phyloP scores from a whole-genome alignment of 129 eudicot genomes.

The Chrysanthemum makinoi region DNA sequence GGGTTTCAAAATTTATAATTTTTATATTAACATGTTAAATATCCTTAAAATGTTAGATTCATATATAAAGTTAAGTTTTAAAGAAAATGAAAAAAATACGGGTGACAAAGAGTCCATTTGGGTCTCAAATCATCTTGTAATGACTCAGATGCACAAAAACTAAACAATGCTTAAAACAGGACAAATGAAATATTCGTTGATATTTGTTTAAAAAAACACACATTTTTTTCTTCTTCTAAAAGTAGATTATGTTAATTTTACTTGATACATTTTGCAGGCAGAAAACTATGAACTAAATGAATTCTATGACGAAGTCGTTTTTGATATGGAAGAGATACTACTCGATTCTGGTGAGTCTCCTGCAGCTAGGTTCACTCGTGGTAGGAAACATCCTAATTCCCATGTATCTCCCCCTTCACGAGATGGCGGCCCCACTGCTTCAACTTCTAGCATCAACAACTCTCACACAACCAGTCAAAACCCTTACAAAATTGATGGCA shows the following conservation, averaged over 20 bases:
- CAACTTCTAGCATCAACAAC: conserved; percentile 63
- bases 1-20: no score
- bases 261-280: conserved; percentile 39
- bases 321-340: conserved; percentile 92
- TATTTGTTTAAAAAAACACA: no score
- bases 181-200: no score
- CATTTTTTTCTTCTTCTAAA: not conserved
- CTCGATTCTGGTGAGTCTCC: conserved; percentile 66
- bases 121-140: no score
- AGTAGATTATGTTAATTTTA: conserved; percentile 1
- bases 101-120: no score
- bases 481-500: conserved; percentile 55
- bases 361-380: conserved; percentile 43
- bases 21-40: no score
- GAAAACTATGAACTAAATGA: conserved; percentile 53
- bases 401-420: conserved; percentile 55
- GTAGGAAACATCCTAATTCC: conserved; percentile 33
- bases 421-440: conserved; percentile 87
- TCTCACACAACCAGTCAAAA: conserved; percentile 30
- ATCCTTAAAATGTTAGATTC: no score
- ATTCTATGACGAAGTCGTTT: conserved; percentile 69
- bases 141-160: no score
- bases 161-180: no score
- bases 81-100: no score
- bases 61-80: no score